Conservation (phyloP, 2,329 filamentous ascomycete species). For the Grosmannia clavigera region DNA sequence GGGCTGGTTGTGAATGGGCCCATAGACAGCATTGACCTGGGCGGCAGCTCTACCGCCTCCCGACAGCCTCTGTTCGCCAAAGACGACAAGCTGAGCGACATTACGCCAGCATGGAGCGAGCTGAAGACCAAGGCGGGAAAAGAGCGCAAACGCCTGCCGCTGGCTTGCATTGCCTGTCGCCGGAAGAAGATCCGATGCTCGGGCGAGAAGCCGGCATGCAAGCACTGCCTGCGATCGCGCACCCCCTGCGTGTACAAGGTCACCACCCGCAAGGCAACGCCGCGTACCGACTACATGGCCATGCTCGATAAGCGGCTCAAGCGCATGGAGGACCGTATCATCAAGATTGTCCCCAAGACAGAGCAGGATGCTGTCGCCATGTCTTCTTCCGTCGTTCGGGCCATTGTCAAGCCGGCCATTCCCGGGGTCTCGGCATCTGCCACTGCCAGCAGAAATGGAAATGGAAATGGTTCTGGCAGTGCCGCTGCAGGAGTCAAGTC, state of each 20-base stretch:
- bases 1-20: slow-evolving; percentile 33
- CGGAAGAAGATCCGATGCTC: slow-evolving; percentile 98
- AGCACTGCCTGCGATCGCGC: slow-evolving; percentile 83
- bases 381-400: slow-evolving; percentile 50
- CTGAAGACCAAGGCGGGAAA: slow-evolving; percentile 89
- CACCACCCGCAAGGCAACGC: slow-evolving; percentile 84
- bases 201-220: slow-evolving; percentile 93
- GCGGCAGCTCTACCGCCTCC: background rate
- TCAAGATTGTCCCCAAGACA: slow-evolving; percentile 84
- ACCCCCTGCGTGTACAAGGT: slow-evolving; percentile 98
- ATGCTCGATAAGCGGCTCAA: slow-evolving; percentile 95
- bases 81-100: slow-evolving; percentile 41
- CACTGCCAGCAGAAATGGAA: background rate
- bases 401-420: slow-evolving; percentile 70
- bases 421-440: slow-evolving; percentile 34
- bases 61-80: slow-evolving; percentile 21
- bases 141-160: slow-evolving; percentile 80
- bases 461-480: too few relatives aligned
- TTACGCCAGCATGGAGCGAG: slow-evolving; percentile 61
- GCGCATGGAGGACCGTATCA: slow-evolving; percentile 94
- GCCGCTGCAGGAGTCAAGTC: slow-evolving; percentile 28
- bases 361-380: slow-evolving; percentile 55
- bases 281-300: slow-evolving; percentile 95
- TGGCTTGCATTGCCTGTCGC: slow-evolving; percentile 91
- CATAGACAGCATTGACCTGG: slow-evolving; percentile 39